A percentile compares a stretch with the other conserved stretches of the same genome.
phyloP scores from a whole-genome alignment of 139 green algal species.

The Volvox africanus region DNA sequence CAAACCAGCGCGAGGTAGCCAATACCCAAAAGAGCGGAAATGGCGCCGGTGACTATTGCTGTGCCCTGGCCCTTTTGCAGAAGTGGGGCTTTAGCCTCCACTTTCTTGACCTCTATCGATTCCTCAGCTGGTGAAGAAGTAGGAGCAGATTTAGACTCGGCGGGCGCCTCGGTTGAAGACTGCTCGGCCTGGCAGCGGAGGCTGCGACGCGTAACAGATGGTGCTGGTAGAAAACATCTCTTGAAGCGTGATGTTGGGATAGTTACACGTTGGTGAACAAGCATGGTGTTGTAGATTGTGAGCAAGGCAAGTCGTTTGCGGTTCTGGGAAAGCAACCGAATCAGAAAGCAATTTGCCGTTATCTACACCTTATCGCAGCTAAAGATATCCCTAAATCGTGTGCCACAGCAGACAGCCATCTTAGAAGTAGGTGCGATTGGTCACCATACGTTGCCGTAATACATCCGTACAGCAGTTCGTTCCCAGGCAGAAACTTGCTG shows the following conservation, averaged over 20 bases:
- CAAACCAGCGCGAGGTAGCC: constrained; percentile 75
- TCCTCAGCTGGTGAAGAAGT: neutral
- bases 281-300: neutral
- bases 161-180: neutral
- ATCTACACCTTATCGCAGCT: no score
- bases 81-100: constrained; percentile 34
- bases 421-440: no score
- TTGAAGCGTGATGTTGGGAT: neutral
- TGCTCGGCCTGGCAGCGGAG: constrained; percentile 21
- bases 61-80: constrained; percentile 70
- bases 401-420: no score
- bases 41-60: constrained; percentile 75
- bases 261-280: neutral
- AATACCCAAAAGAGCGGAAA: constrained; percentile 76
- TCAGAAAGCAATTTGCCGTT: neutral
- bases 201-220: neutral
- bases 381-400: no score
- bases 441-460: no score
- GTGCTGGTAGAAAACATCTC: neutral
- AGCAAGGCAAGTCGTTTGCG: neutral
- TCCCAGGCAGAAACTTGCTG: no score
- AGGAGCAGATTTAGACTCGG: neutral
- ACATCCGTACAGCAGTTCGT: no score
- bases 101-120: constrained; percentile 2
- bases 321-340: neutral